These are phyloP conservation scores for Gracilaria caudata DNA, from an alignment of 23 red algal species.

Conservation along the genomic window DNA sequence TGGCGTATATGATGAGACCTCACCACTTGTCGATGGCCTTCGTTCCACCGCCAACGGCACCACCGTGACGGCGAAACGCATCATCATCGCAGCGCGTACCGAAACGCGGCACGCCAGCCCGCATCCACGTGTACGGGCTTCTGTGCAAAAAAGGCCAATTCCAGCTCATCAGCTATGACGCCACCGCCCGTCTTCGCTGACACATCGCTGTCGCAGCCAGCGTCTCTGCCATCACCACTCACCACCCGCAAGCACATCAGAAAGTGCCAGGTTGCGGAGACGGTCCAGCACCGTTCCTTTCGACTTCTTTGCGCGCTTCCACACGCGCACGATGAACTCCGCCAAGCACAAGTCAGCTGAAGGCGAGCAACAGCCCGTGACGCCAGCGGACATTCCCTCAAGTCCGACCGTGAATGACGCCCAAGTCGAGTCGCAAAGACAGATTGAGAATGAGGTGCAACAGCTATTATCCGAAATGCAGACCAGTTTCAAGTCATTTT, in stretches of 20 bases:
- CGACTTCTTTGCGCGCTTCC: background rate
- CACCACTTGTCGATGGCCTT: background rate
- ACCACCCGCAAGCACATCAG: background rate
- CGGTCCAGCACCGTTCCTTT: background rate
- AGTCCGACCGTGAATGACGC: slow-evolving; percentile 28
- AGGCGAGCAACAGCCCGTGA: background rate
- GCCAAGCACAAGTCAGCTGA: background rate
- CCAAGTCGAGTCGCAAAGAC: slow-evolving; percentile 9
- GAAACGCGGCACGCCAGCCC: background rate
- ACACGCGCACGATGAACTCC: background rate
- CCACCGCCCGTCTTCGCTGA: background rate
- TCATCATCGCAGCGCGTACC: background rate
- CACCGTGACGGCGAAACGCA: background rate
- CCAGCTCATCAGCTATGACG: background rate
- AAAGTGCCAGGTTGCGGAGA: background rate
- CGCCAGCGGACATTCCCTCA: background rate
- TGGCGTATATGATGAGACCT: background rate
- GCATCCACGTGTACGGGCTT: background rate
- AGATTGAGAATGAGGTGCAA: slow-evolving; percentile 52
- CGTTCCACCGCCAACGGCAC: background rate
- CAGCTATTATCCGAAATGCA: slow-evolving; percentile 51
- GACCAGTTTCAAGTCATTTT: slow-evolving; percentile 59
- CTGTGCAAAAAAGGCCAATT: background rate
- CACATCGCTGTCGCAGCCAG: background rate
- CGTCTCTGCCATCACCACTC: background rate